These are phyloP conservation scores for Ceratorhiza oryzae-sativae DNA, from an alignment of 1,284 basidiomycete genomes.

Conservation along the genomic window DNA sequence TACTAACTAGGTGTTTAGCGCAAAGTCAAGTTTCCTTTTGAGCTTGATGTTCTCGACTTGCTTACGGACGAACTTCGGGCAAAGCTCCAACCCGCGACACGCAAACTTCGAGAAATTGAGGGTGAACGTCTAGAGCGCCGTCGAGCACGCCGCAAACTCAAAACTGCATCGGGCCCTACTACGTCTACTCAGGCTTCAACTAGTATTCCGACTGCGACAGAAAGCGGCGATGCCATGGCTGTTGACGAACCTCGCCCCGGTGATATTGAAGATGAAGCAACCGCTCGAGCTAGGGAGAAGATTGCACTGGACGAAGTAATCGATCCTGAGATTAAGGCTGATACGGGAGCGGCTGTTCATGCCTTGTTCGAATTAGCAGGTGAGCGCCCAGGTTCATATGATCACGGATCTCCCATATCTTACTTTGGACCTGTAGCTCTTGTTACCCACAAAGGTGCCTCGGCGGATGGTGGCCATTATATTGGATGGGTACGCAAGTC, in stretches of 20 bases:
- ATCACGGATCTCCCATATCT: neutral
- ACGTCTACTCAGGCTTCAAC: conserved; percentile 12
- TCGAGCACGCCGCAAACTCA: conserved; percentile 81
- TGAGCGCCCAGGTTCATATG: conserved; percentile 3
- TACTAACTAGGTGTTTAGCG: too few relatives aligned
- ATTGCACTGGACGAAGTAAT: conserved; percentile 70
- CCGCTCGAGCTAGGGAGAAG: conserved; percentile 66
- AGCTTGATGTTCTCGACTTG: conserved; percentile 87
- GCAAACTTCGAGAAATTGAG: conserved; percentile 78
- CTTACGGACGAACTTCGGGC: conserved; percentile 79
- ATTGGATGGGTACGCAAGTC: conserved; percentile 87
- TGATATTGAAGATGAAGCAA: conserved; percentile 67
- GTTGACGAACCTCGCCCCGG: conserved; percentile 42
- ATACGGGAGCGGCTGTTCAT: conserved; percentile 41
- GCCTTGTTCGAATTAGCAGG: conserved; percentile 55
- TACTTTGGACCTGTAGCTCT: conserved; percentile 65
- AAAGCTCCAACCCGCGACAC: conserved; percentile 74
- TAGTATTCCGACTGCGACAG: conserved; percentile 43
- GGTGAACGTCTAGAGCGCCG: conserved; percentile 85
- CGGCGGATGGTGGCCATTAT: conserved; percentile 93
- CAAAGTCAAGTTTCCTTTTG: conserved; percentile 90
- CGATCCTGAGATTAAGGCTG: conserved; percentile 62
- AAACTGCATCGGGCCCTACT: conserved; percentile 47
- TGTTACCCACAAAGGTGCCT: conserved; percentile 96
- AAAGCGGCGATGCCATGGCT: conserved; percentile 44